These are phyloP conservation scores for Myrica gale DNA, from an alignment of 306 rosid genomes.

Conservation along the genomic window DNA sequence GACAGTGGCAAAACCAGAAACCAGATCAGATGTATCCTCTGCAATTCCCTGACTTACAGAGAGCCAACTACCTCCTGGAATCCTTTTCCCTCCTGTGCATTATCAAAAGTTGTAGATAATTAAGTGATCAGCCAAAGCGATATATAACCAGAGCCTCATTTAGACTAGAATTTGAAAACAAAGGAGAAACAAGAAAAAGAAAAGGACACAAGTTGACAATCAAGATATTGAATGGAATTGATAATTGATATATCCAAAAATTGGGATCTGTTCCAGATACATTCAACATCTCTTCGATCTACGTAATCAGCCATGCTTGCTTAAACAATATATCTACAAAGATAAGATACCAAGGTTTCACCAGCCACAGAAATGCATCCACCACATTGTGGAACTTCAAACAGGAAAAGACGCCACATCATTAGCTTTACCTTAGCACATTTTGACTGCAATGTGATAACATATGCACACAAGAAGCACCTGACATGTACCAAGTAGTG, in stretches of 20 bases:
- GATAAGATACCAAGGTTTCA: constrained; percentile 8
- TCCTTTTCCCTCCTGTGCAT: constrained; percentile 73
- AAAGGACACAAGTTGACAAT: constrained; percentile 2
- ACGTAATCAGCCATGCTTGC: constrained; percentile 15
- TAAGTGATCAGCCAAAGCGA: constrained; percentile 17
- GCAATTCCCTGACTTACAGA: constrained; percentile 94
- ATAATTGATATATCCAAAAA: constrained; percentile 15
- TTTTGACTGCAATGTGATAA: background rate
- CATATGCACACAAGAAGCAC: background rate
- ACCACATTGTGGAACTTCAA: background rate
- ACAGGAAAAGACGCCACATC: no score
- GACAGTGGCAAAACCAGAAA: constrained; percentile 95
- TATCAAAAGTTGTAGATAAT: constrained; percentile 24
- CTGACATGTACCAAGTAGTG: background rate
- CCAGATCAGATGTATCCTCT: constrained; percentile 93
- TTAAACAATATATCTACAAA: background rate
- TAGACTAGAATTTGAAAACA: background rate
- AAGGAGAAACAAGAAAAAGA: constrained; percentile 1
- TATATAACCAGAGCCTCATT: background rate
- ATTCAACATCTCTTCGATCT: constrained; percentile 1
- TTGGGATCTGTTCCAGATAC: constrained; percentile 10
- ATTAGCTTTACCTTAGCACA: background rate
- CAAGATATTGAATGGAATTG: constrained; percentile 9
- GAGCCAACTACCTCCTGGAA: constrained; percentile 81
- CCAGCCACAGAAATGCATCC: background rate